Percentiles rank a stretch among this genome's conserved stretches.
Conservation (phyloP, 495 filamentous ascomycete genomes). For the Delitschia confertaspora region DNA sequence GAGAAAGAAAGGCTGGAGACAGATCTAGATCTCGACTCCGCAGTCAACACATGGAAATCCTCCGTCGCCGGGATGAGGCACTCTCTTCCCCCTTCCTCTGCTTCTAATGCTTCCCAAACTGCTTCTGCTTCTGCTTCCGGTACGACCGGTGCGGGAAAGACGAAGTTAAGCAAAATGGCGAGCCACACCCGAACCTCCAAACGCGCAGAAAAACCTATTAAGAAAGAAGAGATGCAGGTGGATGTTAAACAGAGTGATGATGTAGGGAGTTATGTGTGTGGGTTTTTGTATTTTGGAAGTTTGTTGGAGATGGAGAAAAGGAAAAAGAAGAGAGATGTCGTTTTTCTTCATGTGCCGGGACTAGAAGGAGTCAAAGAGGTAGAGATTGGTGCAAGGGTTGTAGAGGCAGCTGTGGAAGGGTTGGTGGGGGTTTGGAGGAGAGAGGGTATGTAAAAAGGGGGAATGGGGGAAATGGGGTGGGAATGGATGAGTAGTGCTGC, state of each 20-base stretch:
- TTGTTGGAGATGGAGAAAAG: slow-evolving; percentile 25
- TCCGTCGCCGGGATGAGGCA: too few relatives aligned
- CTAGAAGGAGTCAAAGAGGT: slow-evolving; percentile 16
- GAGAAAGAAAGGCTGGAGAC: slow-evolving; percentile 19
- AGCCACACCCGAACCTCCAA: too few relatives aligned
- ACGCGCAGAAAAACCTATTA: too few relatives aligned
- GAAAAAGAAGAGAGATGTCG: slow-evolving; percentile 10
- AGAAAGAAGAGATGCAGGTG: slow-evolving; percentile 4
- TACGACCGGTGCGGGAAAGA: too few relatives aligned
- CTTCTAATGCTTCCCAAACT: too few relatives aligned
- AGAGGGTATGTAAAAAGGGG: too few relatives aligned
- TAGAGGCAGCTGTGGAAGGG: slow-evolving; percentile 5
- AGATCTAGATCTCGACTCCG: slow-evolving; percentile 20
- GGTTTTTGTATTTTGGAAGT: slow-evolving; percentile 30
- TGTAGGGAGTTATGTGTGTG: slow-evolving; percentile 33
- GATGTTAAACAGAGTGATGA: slow-evolving; percentile 28
- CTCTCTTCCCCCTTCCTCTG: too few relatives aligned
- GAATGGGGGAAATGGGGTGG: not conserved
- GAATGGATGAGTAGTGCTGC: not conserved
- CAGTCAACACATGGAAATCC: slow-evolving; percentile 9
- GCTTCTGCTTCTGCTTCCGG: too few relatives aligned
- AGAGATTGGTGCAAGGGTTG: slow-evolving; percentile 7
- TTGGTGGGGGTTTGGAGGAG: slow-evolving; percentile 12
- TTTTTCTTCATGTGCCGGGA: slow-evolving; percentile 21
- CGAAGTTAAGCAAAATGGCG: too few relatives aligned